phyloP scores from a whole-genome alignment of 441 rosid genomes.

The Aleurites moluccanus region DNA sequence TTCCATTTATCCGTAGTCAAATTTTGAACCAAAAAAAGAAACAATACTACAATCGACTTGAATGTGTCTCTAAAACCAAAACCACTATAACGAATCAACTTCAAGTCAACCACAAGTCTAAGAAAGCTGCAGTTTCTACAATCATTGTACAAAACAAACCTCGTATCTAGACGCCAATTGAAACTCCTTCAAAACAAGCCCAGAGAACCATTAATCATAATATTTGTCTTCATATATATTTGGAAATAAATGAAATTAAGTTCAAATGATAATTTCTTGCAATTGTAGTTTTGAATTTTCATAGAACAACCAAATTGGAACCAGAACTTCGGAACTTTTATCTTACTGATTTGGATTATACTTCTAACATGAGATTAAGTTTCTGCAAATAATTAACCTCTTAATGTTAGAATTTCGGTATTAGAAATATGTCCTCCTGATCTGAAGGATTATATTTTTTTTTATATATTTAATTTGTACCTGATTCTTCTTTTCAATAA shows the following conservation, averaged over 20 bases:
- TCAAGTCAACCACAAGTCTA: background rate
- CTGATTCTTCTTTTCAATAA: background rate
- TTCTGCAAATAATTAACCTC: background rate
- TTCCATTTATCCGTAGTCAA: background rate
- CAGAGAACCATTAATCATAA: background rate
- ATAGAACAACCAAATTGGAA: constrained; percentile 2
- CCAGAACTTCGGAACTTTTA: background rate
- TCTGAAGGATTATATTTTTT: background rate
- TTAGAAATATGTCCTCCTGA: background rate
- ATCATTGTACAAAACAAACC: constrained; percentile 2
- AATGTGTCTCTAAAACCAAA: background rate
- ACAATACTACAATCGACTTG: background rate
- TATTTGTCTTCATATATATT: background rate
- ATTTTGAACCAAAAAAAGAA: background rate
- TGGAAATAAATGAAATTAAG: background rate
- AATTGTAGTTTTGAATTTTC: background rate
- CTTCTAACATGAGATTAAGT: background rate
- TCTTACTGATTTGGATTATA: background rate
- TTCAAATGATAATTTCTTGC: background rate
- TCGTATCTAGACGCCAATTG: background rate
- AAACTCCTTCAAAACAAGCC: background rate
- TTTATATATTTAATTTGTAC: background rate
- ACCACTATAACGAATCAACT: background rate
- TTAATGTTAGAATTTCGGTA: background rate
- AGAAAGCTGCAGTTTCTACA: background rate